Conservation (phyloP, 306 rosid species). For the Prosopis cineraria region DNA sequence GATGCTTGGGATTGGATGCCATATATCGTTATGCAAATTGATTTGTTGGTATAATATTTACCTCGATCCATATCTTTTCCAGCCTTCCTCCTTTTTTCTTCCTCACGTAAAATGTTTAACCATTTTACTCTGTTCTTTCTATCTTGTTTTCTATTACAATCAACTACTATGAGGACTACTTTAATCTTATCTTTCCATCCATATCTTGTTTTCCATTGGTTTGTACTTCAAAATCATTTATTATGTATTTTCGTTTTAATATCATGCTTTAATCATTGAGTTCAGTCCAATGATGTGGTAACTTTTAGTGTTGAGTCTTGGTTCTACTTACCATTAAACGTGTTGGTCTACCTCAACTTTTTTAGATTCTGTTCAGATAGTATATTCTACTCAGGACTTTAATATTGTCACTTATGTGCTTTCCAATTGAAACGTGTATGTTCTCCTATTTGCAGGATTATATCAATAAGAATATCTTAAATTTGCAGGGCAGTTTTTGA, state of each 20-base stretch:
- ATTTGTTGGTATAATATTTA: background rate
- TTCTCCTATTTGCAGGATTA: conserved; percentile 29
- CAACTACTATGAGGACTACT: background rate
- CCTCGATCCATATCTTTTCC: background rate
- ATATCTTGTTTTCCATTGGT: background rate
- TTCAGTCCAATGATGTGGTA: conserved; percentile 15
- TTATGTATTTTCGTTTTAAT: background rate
- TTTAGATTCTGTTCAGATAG: background rate
- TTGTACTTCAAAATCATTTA: too few species aligned
- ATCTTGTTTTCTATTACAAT: conserved; percentile 1
- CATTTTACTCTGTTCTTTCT: conserved; percentile 8
- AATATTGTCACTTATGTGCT: conserved; percentile 1
- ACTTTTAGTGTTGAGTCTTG: background rate
- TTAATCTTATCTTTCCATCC: too few species aligned
- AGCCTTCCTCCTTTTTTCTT: background rate
- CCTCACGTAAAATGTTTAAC: background rate
- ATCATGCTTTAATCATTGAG: background rate
- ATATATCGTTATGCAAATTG: conserved; percentile 20
- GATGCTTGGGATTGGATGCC: background rate
- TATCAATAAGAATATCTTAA: conserved; percentile 26
- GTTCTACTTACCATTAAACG: background rate
- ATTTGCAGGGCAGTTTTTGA: conserved; percentile 29
- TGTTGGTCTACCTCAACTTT: background rate
- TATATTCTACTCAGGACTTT: background rate
- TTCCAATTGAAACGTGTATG: conserved; percentile 1